A percentile compares a stretch with the other conserved stretches of the same genome.
Conservation (phyloP, 2,329 filamentous ascomycete genomes). For the Bipolaris bicolor region DNA sequence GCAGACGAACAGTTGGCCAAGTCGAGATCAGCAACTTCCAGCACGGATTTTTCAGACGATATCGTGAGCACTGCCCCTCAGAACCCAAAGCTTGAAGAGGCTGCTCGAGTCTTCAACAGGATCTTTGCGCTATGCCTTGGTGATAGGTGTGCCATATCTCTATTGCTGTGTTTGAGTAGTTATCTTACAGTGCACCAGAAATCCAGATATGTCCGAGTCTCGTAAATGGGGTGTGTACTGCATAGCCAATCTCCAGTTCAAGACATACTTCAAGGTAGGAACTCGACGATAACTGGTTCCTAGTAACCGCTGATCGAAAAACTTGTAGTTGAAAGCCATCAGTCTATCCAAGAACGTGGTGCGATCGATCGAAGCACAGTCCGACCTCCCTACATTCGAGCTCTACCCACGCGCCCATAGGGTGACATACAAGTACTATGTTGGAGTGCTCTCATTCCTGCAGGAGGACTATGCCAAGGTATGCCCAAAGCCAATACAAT, state of each 20-base stretch:
- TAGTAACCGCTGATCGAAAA: conserved; percentile 6
- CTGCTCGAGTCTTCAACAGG: conserved; percentile 85
- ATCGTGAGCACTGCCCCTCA: conserved; percentile 69
- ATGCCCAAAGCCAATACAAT: conserved; percentile 19
- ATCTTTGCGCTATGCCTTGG: conserved; percentile 90
- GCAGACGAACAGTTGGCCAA: conserved; percentile 75
- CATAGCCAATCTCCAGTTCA: conserved; percentile 93
- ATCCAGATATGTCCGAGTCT: conserved; percentile 77
- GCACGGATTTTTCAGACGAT: conserved; percentile 74
- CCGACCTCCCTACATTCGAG: conserved; percentile 80
- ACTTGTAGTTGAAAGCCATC: conserved; percentile 73
- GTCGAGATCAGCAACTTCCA: conserved; percentile 56
- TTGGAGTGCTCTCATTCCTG: conserved; percentile 89
- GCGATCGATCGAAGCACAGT: conserved; percentile 75
- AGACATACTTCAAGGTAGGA: conserved; percentile 87
- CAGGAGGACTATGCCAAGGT: conserved; percentile 91
- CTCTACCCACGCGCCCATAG: conserved; percentile 87
- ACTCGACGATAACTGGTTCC: not conserved
- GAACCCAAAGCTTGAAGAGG: conserved; percentile 87
- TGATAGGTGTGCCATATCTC: conserved; percentile 68
- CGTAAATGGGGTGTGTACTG: conserved; percentile 99
- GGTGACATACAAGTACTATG: conserved; percentile 96
- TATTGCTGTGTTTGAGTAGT: conserved; percentile 9
- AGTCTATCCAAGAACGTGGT: conserved; percentile 90
- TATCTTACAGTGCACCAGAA: conserved; percentile 58